Conservation (phyloP, 805 yeast species). For the Schwanniomyces occidentalis region DNA sequence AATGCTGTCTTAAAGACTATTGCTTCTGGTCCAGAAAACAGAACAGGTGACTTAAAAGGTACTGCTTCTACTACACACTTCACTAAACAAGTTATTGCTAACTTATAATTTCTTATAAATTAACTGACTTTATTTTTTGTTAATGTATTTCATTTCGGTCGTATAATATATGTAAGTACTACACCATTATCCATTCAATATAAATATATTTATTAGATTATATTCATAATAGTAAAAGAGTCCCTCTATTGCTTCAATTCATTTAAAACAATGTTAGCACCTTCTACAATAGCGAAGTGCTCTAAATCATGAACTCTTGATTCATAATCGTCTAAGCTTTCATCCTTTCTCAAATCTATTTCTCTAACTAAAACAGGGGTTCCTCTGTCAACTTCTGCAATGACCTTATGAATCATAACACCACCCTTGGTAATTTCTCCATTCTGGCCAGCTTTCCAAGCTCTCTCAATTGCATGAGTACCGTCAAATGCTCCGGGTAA, state of each 20-base stretch:
- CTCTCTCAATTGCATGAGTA: slow-evolving; percentile 93
- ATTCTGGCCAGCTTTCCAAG: slow-evolving; percentile 91
- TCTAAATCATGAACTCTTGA: slow-evolving; percentile 79
- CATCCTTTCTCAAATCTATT: slow-evolving; percentile 67
- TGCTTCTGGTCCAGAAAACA: slow-evolving; percentile 93
- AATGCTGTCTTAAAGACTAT: slow-evolving; percentile 83
- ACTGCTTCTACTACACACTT: slow-evolving; percentile 83
- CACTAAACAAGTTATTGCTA: slow-evolving; percentile 86
- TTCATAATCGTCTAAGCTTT: slow-evolving; percentile 78
- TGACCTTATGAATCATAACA: slow-evolving; percentile 96
- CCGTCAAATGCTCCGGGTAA: slow-evolving; percentile 97
- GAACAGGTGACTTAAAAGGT: slow-evolving; percentile 97
- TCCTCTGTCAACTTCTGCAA: slow-evolving; percentile 93
- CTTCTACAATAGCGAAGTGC: slow-evolving; percentile 92
- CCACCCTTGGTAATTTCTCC: slow-evolving; percentile 81
- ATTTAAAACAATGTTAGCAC: slow-evolving; percentile 63
- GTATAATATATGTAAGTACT: slow-evolving; percentile 1
- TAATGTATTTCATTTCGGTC: no score
- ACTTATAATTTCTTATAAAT: slow-evolving; percentile 49
- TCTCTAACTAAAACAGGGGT: slow-evolving; percentile 85
- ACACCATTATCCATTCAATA: slow-evolving; percentile 4
- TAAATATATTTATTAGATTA: slow-evolving; percentile 4
- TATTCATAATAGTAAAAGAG: no score
- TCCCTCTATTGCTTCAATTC: no score
- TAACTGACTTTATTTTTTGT: neutral